Conservation (phyloP, 1,139 yeast species). For the Scheffersomyces parashehatae region DNA sequence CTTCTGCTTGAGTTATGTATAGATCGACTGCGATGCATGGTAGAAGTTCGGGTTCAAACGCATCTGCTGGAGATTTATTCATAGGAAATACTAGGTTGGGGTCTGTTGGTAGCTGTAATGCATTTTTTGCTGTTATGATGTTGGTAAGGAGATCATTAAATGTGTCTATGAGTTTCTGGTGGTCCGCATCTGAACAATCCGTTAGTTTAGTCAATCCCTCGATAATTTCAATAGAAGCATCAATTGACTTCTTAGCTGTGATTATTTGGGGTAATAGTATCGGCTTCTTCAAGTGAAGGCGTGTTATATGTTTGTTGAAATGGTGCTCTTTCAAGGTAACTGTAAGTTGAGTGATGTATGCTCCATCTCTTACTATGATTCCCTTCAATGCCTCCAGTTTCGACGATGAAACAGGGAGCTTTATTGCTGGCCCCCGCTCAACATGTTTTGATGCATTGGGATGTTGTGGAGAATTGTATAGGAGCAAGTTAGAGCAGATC, state of each 20-base stretch:
- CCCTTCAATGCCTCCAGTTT: conserved; percentile 46
- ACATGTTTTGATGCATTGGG: conserved; percentile 28
- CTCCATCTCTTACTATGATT: conserved; percentile 43
- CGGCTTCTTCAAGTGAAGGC: conserved; percentile 29
- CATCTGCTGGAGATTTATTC: conserved; percentile 24
- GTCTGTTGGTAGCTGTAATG: conserved; percentile 44
- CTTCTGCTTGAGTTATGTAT: conserved; percentile 47
- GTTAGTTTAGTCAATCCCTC: conserved; percentile 14
- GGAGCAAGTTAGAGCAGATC: conserved; percentile 38
- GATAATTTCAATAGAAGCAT: conserved; percentile 29
- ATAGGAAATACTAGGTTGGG: conserved; percentile 44
- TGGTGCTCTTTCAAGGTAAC: conserved; percentile 29
- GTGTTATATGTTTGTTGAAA: conserved; percentile 32
- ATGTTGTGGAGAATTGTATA: conserved; percentile 41
- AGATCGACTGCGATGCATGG: conserved; percentile 37
- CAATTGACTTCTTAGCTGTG: conserved; percentile 33
- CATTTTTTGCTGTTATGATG: conserved; percentile 35
- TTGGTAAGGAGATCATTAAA: conserved; percentile 29
- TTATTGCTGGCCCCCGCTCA: conserved; percentile 41
- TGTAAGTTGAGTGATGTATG: conserved; percentile 33
- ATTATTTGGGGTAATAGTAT: conserved; percentile 35
- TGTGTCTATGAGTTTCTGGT: conserved; percentile 18
- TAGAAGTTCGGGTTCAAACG: conserved; percentile 38
- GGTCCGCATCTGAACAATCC: conserved; percentile 6
- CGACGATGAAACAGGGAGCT: conserved; percentile 39